Conservation (phyloP, 2,329 filamentous ascomycete species). For the Ampelomyces quisqualis region DNA sequence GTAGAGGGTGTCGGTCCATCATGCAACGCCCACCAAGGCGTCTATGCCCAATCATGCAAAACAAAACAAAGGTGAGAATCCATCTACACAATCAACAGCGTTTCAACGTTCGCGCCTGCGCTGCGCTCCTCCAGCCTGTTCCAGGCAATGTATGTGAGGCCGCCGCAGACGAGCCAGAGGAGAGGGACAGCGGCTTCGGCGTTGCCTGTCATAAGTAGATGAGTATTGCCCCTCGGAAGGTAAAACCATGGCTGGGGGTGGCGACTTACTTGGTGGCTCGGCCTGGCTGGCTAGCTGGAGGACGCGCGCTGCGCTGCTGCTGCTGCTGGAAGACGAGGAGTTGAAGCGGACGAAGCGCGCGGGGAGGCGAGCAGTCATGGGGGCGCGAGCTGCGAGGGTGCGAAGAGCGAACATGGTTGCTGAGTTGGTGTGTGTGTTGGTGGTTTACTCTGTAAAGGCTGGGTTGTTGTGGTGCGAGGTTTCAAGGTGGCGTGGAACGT, state of each 20-base stretch:
- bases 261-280: slow-evolving; percentile 32
- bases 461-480: slow-evolving; percentile 2
- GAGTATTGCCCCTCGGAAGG: background rate
- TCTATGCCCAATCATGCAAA: background rate
- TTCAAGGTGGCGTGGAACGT: background rate
- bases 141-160: slow-evolving; percentile 30
- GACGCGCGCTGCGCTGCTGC: slow-evolving; percentile 27
- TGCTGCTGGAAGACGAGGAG: slow-evolving; percentile 29
- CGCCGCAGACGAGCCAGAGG: slow-evolving; percentile 35
- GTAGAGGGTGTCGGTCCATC: too few relatives aligned
- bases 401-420: background rate
- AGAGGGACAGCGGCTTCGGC: slow-evolving; percentile 36
- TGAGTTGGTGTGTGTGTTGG: too few relatives aligned
- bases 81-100: slow-evolving; percentile 25
- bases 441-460: too few relatives aligned
- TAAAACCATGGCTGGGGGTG: background rate
- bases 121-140: slow-evolving; percentile 32
- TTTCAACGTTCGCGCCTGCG: slow-evolving; percentile 33
- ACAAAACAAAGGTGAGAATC: background rate
- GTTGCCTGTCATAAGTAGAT: slow-evolving; percentile 9
- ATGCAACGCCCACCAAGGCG: too few relatives aligned
- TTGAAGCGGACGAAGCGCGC: slow-evolving; percentile 32
- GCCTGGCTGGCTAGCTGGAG: slow-evolving; percentile 34
- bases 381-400: background rate
- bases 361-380: slow-evolving; percentile 18